These are phyloP conservation scores for Acmispon strigosus DNA, from an alignment of 306 rosid species.

Conservation along the genomic window DNA sequence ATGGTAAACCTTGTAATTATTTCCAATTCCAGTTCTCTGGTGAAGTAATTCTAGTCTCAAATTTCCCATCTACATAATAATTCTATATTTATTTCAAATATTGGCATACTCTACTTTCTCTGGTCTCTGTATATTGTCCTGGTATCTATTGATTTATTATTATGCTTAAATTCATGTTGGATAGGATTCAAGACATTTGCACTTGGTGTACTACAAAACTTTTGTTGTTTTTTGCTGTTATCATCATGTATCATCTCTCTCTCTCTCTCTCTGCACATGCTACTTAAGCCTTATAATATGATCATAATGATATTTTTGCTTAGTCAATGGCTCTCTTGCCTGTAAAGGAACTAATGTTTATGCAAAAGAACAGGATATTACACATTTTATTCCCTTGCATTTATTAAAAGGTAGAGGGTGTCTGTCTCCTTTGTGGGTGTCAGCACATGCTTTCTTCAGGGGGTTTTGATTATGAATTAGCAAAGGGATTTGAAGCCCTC, in stretches of 20 bases:
- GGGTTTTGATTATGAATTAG: no score
- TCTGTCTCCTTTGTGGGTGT: no score
- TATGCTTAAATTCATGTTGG: not conserved
- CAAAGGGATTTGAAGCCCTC: not conserved
- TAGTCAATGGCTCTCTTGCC: not conserved
- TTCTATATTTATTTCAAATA: not conserved
- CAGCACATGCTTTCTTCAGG: not conserved
- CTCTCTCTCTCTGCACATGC: no score
- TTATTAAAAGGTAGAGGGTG: not conserved
- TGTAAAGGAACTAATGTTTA: not conserved
- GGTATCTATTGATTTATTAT: no score
- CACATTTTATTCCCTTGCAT: not conserved
- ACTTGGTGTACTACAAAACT: not conserved
- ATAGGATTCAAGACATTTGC: not conserved
- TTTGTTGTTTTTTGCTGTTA: not conserved
- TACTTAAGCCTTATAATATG: conserved; percentile 3
- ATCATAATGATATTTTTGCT: conserved; percentile 7
- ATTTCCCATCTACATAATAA: not conserved
- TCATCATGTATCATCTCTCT: not conserved
- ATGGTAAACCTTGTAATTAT: conserved; percentile 2
- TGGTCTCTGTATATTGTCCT: not conserved
- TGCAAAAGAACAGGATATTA: not conserved
- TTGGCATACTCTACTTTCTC: not conserved
- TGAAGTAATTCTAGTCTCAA: no score
- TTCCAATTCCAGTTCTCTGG: conserved; percentile 4